A percentile compares a stretch with the other conserved stretches of the same genome.
These are phyloP conservation scores for Daldinia eschscholtzii DNA, from an alignment of 2,329 filamentous ascomycete genomes.

Conservation along the genomic window DNA sequence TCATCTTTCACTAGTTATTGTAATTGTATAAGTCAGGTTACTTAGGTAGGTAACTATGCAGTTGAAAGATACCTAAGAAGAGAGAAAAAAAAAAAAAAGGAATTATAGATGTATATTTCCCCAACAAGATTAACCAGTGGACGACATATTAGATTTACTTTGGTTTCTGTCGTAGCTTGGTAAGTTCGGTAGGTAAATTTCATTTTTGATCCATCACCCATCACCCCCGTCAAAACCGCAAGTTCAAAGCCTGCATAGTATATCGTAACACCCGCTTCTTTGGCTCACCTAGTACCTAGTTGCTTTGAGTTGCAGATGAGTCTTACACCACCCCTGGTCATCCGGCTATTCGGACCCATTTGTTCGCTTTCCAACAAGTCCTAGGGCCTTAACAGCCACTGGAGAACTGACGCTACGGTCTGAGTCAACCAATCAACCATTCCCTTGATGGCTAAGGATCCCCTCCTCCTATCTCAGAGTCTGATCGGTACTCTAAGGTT, in stretches of 20 bases:
- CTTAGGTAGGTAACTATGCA: too few relatives aligned
- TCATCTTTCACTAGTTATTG: too few relatives aligned
- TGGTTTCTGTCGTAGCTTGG: too few relatives aligned
- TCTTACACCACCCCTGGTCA: conserved; percentile 28
- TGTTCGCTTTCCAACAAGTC: conserved; percentile 5
- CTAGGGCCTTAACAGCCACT: conserved; percentile 8
- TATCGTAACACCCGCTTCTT: background rate
- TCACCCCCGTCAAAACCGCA: background rate
- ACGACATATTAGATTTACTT: too few relatives aligned
- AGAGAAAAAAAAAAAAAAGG: too few relatives aligned
- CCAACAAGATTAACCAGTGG: too few relatives aligned
- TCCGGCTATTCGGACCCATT: conserved; percentile 16
- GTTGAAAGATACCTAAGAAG: too few relatives aligned
- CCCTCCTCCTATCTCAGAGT: background rate
- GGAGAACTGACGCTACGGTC: background rate
- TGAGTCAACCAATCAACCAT: background rate
- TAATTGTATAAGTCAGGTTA: too few relatives aligned
- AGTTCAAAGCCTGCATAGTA: background rate
- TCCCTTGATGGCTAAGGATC: background rate
- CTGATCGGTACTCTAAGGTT: background rate
- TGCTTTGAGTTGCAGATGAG: conserved; percentile 18
- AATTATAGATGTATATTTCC: too few relatives aligned
- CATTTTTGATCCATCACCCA: background rate
- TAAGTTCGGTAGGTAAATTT: background rate
- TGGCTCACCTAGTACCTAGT: background rate